These are phyloP conservation scores for Alternaria arborescens DNA, from an alignment of 2,329 filamentous ascomycete genomes.

Conservation along the genomic window DNA sequence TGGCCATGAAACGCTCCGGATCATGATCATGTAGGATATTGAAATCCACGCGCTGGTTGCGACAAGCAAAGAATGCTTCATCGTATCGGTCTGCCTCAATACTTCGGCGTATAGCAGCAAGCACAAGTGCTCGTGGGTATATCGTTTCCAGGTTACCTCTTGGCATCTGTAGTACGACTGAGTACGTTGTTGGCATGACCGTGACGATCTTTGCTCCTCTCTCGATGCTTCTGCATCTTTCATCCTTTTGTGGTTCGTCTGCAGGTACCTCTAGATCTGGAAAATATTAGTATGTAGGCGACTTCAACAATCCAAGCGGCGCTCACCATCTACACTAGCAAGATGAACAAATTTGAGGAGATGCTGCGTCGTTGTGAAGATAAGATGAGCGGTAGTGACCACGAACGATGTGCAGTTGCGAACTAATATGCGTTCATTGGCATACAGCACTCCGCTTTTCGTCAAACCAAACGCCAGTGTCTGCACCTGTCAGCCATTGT, in stretches of 20 bases:
- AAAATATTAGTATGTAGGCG: slow-evolving; percentile 6
- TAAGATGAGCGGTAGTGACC: slow-evolving; percentile 80
- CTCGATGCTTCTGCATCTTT: slow-evolving; percentile 90
- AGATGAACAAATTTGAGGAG: slow-evolving; percentile 94
- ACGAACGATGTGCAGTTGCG: slow-evolving; percentile 94
- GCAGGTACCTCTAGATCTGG: slow-evolving; percentile 80
- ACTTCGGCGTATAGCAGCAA: slow-evolving; percentile 84
- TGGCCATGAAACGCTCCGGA: slow-evolving; percentile 83
- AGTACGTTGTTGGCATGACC: slow-evolving; percentile 87
- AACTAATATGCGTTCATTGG: slow-evolving; percentile 74
- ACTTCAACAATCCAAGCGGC: too few relatives aligned
- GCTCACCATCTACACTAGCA: slow-evolving; percentile 67
- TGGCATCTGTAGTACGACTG: slow-evolving; percentile 91
- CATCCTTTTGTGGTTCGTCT: slow-evolving; percentile 90
- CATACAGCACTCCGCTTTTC: slow-evolving; percentile 78
- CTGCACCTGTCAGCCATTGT: slow-evolving; percentile 42
- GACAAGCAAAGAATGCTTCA: slow-evolving; percentile 84
- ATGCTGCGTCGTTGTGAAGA: slow-evolving; percentile 92
- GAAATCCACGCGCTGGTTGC: slow-evolving; percentile 95
- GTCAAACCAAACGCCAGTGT: slow-evolving; percentile 71
- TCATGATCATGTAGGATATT: slow-evolving; percentile 95
- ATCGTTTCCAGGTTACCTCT: slow-evolving; percentile 95
- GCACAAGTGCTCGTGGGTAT: slow-evolving; percentile 88
- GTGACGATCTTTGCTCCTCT: slow-evolving; percentile 87
- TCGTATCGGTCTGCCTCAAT: slow-evolving; percentile 84